Base-by-base conservation (phyloP, 2,329 filamentous ascomycete genomes). In the Apiospora rasikravindrae region DNA sequence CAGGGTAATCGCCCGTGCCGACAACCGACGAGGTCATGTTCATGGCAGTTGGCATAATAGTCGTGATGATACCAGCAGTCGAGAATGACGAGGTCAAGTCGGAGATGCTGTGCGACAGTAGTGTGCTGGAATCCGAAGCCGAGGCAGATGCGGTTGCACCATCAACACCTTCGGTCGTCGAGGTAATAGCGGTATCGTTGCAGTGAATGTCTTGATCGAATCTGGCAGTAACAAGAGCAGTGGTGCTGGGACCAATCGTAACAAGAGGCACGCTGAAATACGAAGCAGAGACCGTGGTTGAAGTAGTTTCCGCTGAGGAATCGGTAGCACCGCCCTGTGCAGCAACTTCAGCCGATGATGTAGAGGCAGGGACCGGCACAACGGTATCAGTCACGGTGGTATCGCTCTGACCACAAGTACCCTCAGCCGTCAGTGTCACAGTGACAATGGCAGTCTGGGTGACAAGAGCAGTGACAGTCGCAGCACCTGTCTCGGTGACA, bases 51-150 rank as follows among this genome's bases (percentile, higher is more conserved):
- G 19, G 19, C 33, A 57, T 61, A 49, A 19, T 22, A 22, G 33
- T 33, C 8, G 40, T 19, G 40, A 13, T 16, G 10, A 40, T 44
- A 22, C 19, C 37, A 22, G 66, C 44, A 47, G 42, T 29, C 14
- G 40, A 47, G n/a, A 47, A 45, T 11, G 66, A 45, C n/a, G 66
- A 45, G 66, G 66, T 68, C 66, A 68, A 47, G 14, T 68, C 66
- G 6, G 66, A 45, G 24, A 68, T 37, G 42, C 26, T 68, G 40
- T 47, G 66, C 13, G 66, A 68, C 40, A 47, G 66, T n/a, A 68
- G 40, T 10, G 40, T 68, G 40, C 53, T 37, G 29, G 53, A 61
- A 29, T 37, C 29, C 3, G 19, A 10, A 19, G 53, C 22, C 16
- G 33, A 24, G 29, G 68, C 14, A 22, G 68, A 49, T 40, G n/a